Evolutionary conservation across 2,329 filamentous ascomycete species (phyloP), one percentile per base, ranked within the genome.

Genomic region (Penicillium freii): DNA sequence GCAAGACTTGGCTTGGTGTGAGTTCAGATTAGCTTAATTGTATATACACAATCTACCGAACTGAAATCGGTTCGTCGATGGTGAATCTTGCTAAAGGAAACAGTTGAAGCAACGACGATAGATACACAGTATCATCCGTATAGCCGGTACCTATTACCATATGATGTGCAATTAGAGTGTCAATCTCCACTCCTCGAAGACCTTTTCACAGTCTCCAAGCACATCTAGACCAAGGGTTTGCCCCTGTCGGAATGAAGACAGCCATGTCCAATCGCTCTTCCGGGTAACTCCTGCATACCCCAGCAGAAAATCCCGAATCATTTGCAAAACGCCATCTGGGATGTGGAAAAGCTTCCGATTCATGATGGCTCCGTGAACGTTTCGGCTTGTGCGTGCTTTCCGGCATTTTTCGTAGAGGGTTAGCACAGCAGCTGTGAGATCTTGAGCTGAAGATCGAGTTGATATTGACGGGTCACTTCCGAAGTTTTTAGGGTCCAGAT

Each of bases 401-500:
- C 65, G 61, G 4, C 60, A 43, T 2, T 38, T 27, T 33, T 67
- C 64, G 43, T 64, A 66, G 2, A 65, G 31, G 11, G 38, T 13
- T 29, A 51, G 25, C 15, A 51, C 49, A 19, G 27, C 10, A 13
- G 49, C 49, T 6, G 49, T 51, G 27, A 51, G 49, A 23, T 43
- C 27, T 11, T 25, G 38, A n/a, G 6, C 49, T 10, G 11, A 63
- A 48, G 13, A 58, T 36, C 2, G 23, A 11, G 15, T 39, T 21
- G 42, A 39, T 25, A 21, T 42, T 1, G 50, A 52, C 5, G 5
- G 10, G 4, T 27, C 21, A 75, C 0, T 66, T 69, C 25, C 73
- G 64, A 1, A 84, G 70, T 4, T 77, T 74, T 11, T 17, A 23
- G 38, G 13, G 3, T 51, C 13, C 2, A 51, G 19, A 33, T 33